A percentile compares a stretch with the other conserved stretches of the same genome.
These are phyloP conservation scores for Cylindrotheca fusiformis DNA, from an alignment of 108 stramenopile genomes.

Conservation along the genomic window DNA sequence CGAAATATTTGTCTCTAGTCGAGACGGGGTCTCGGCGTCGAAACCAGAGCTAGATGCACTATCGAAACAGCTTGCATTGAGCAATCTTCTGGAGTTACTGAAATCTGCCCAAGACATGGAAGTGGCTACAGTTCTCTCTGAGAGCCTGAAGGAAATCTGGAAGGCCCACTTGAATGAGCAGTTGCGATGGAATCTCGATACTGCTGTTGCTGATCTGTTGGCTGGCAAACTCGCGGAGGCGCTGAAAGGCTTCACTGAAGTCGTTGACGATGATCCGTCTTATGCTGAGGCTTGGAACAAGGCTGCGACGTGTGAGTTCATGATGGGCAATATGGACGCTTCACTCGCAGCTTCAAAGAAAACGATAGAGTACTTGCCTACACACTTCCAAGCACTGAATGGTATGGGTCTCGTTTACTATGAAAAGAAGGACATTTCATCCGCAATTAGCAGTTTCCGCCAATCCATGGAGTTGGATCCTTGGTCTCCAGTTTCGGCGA, in stretches of 20 bases:
- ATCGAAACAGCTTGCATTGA: conserved; percentile 42
- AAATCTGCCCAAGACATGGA: conserved; percentile 45
- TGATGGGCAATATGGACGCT: conserved; percentile 59
- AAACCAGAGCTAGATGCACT: conserved; percentile 6
- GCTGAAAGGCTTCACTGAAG: conserved; percentile 37
- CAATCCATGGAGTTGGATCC: conserved; percentile 67
- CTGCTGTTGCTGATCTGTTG: conserved; percentile 51
- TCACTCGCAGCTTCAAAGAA: conserved; percentile 49
- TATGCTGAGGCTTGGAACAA: conserved; percentile 80
- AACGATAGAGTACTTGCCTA: conserved; percentile 51
- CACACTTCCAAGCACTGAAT: conserved; percentile 68
- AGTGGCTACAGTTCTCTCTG: conserved; percentile 49
- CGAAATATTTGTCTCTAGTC: conserved; percentile 10
- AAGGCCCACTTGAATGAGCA: conserved; percentile 49
- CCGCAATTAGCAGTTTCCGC: conserved; percentile 52
- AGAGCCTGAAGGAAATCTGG: conserved; percentile 67
- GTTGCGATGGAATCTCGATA: conserved; percentile 49
- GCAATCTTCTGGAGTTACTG: conserved; percentile 46
- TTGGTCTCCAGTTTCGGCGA: conserved; percentile 68
- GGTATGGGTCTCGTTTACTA: conserved; percentile 70
- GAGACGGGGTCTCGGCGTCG: conserved; percentile 20
- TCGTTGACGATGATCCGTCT: conserved; percentile 53
- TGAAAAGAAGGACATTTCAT: conserved; percentile 40
- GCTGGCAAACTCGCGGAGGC: conserved; percentile 58
- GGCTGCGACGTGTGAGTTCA: conserved; percentile 53